Evolutionary conservation across 1,284 basidiomycete species (phyloP).

Genomic region (Boletellus dicymbophilus): DNA sequence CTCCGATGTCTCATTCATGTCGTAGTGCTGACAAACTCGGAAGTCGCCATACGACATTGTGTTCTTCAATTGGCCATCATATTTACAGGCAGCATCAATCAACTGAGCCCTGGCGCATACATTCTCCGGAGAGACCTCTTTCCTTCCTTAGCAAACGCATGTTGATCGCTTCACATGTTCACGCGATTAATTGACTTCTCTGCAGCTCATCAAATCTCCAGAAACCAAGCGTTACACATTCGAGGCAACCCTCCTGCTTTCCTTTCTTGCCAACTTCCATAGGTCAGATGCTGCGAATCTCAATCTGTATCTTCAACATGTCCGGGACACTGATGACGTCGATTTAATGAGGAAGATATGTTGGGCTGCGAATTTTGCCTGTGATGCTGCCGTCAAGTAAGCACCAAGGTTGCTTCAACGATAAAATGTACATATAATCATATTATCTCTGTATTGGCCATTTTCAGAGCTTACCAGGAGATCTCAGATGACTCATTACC

Average conservation of each 20-base stretch:
- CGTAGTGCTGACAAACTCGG: conserved; percentile 4
- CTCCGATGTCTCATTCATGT: background rate
- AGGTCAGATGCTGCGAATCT: conserved; percentile 65
- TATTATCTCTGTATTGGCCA: background rate
- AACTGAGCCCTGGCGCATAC: conserved; percentile 69
- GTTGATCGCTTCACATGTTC: conserved; percentile 13
- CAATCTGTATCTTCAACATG: conserved; percentile 60
- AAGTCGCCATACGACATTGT: conserved; percentile 52
- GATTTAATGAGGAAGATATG: conserved; percentile 56
- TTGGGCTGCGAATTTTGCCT: conserved; percentile 55
- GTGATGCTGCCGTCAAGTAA: conserved; percentile 53
- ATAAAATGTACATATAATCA: background rate
- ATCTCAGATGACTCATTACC: conserved; percentile 53
- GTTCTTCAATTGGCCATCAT: conserved; percentile 56
- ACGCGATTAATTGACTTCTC: background rate
- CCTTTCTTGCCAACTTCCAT: conserved; percentile 65
- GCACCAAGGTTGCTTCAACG: conserved; percentile 6
- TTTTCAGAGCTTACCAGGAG: conserved; percentile 53
- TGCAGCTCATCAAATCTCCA: conserved; percentile 53
- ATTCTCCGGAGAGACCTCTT: conserved; percentile 62
- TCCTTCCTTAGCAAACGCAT: conserved; percentile 49
- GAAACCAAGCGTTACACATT: conserved; percentile 57
- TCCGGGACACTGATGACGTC: conserved; percentile 47
- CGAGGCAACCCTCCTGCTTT: conserved; percentile 57
- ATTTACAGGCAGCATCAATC: conserved; percentile 56